These are phyloP conservation scores for Hypomyces perniciosus DNA, from an alignment of 2,329 filamentous ascomycete species.

Conservation along the genomic window DNA sequence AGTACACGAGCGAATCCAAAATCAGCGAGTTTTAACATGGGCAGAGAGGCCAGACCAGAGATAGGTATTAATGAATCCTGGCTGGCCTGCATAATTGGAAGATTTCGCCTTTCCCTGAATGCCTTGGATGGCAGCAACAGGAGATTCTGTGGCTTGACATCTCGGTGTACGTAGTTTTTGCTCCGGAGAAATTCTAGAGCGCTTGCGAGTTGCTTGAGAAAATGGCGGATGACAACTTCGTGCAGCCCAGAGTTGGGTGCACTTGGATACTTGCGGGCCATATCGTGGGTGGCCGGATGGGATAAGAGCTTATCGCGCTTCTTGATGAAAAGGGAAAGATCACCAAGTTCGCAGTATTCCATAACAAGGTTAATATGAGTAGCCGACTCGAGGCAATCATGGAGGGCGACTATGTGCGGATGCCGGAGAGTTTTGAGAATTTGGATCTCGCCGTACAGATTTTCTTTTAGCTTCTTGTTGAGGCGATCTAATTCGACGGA, in stretches of 20 bases:
- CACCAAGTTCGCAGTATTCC: constrained; percentile 96
- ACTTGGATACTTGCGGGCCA: constrained; percentile 90
- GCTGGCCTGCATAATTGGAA: constrained; percentile 67
- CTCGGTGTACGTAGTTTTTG: constrained; percentile 86
- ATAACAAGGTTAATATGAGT: constrained; percentile 94
- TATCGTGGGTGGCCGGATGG: constrained; percentile 77
- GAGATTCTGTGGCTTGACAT: constrained; percentile 96
- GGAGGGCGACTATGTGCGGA: constrained; percentile 92
- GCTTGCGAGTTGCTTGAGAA: constrained; percentile 89
- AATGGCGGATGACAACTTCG: constrained; percentile 94
- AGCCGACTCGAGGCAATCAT: constrained; percentile 83
- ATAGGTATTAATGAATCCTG: constrained; percentile 75
- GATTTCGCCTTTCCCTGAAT: constrained; percentile 50
- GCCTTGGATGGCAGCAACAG: constrained; percentile 76
- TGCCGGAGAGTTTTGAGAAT: constrained; percentile 92
- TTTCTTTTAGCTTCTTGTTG: constrained; percentile 94
- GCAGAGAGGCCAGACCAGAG: constrained; percentile 74
- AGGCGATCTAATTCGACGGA: constrained; percentile 86
- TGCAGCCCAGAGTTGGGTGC: constrained; percentile 78
- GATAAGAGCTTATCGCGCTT: constrained; percentile 76
- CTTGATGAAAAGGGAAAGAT: constrained; percentile 93
- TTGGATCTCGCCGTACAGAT: constrained; percentile 89
- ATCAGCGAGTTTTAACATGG: constrained; percentile 96
- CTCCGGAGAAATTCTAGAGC: constrained; percentile 82
- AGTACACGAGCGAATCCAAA: constrained; percentile 96